These are phyloP conservation scores for Clathrus columnatus DNA, from an alignment of 768 basidiomycete genomes.

Conservation along the genomic window DNA sequence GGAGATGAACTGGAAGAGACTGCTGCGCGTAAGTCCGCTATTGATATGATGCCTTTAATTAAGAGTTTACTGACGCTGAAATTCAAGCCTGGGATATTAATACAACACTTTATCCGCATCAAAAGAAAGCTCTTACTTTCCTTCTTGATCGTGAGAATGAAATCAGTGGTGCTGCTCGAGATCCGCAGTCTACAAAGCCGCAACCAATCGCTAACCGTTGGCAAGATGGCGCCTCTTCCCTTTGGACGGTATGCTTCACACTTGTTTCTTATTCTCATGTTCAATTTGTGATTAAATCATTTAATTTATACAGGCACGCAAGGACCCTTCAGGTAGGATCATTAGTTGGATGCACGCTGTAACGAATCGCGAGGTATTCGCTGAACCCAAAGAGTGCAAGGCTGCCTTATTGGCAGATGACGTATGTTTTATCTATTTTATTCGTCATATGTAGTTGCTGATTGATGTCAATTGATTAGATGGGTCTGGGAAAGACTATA, in stretches of 20 bases:
- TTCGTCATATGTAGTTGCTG: conserved; percentile 11
- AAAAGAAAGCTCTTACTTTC: conserved; percentile 96
- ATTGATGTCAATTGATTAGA: conserved; percentile 38
- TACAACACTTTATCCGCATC: conserved; percentile 90
- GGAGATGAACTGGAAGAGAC: conserved; percentile 84
- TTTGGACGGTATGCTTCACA: conserved; percentile 58
- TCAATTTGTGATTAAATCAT: background rate
- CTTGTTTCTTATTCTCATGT: conserved; percentile 32
- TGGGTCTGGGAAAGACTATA: conserved; percentile 97
- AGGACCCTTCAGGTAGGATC: conserved; percentile 24
- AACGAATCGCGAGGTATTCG: conserved; percentile 65
- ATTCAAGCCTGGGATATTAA: conserved; percentile 59
- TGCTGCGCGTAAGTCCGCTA: conserved; percentile 60
- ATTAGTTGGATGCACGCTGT: conserved; percentile 71
- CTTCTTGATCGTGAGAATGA: conserved; percentile 82
- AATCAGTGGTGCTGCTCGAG: conserved; percentile 42
- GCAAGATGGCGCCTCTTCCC: conserved; percentile 25
- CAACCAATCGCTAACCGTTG: conserved; percentile 7
- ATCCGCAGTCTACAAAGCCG: conserved; percentile 13
- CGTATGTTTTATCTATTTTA: conserved; percentile 42
- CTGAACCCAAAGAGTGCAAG: conserved; percentile 64
- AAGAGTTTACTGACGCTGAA: conserved; percentile 11
- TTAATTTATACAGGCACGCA: conserved; percentile 19
- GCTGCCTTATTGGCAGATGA: conserved; percentile 95
- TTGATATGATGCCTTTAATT: conserved; percentile 8